Evolutionary conservation across 306 rosid species (phyloP).

Genomic region (Rosa multiflora): DNA sequence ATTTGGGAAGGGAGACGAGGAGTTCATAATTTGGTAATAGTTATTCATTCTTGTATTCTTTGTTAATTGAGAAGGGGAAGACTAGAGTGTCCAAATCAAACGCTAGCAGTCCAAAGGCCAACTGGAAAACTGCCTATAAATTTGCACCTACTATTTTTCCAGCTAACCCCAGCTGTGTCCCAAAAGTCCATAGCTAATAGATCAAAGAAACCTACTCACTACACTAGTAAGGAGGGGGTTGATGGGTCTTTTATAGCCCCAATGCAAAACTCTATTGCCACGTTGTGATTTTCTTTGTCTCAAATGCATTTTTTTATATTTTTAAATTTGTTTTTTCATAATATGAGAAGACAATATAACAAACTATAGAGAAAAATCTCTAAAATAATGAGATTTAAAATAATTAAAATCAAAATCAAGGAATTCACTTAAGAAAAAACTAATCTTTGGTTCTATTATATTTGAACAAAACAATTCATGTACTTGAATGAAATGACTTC

Average conservation of each 20-base stretch:
- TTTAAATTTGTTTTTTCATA: no score
- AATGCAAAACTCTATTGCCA: neutral
- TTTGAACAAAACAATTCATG: neutral
- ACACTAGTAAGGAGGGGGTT: neutral
- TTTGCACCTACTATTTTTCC: conserved; percentile 38
- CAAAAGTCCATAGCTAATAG: conserved; percentile 1
- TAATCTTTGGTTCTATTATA: no score
- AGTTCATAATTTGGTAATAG: neutral
- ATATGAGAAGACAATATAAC: no score
- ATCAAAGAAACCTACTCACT: neutral
- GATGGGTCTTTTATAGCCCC: neutral
- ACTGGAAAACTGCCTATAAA: neutral
- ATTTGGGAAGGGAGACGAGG: neutral
- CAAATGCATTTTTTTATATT: neutral
- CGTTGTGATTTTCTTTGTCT: neutral
- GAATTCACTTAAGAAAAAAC: no score
- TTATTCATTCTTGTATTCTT: neutral
- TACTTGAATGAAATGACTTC: neutral
- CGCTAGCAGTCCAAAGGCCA: neutral
- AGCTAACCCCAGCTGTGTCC: conserved; percentile 40
- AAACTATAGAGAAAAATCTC: no score
- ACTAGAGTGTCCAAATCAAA: neutral
- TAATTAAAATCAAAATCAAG: no score
- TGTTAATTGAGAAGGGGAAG: neutral
- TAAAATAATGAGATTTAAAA: no score